phyloP scores from a whole-genome alignment of 805 yeast genomes.

The Lipomyces japonicus region DNA sequence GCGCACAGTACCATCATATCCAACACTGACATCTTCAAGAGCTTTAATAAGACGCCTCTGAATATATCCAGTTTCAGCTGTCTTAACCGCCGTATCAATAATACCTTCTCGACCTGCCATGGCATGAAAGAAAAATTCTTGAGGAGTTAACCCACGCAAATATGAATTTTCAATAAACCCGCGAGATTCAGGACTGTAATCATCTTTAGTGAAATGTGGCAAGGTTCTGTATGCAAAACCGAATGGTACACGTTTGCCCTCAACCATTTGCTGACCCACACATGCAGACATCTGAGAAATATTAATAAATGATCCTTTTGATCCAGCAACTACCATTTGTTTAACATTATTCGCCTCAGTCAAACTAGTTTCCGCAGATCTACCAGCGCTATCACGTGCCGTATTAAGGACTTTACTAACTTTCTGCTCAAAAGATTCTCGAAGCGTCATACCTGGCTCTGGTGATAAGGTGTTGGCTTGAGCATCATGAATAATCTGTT shows the following conservation, averaged over 20 bases:
- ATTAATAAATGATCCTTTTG: constrained; percentile 97
- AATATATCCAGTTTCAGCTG: constrained; percentile 98
- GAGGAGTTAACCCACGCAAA: constrained; percentile 95
- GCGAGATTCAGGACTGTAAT: constrained; percentile 95
- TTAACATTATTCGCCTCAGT: constrained; percentile 93
- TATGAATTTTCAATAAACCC: constrained; percentile 98
- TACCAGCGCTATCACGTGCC: constrained; percentile 99
- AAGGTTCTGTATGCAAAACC: constrained; percentile 95
- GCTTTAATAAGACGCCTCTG: constrained; percentile 98
- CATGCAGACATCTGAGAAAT: constrained; percentile 99
- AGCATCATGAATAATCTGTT: constrained; percentile 87
- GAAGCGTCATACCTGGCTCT: constrained; percentile 98
- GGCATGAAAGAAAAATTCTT: constrained; percentile 98
- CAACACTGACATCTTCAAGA: constrained; percentile 94
- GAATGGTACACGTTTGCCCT: constrained; percentile 98
- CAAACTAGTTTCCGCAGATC: constrained; percentile 94
- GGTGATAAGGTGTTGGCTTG: constrained; percentile 84
- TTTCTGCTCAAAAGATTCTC: constrained; percentile 97
- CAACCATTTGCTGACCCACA: constrained; percentile 99
- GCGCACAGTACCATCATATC: constrained; percentile 97
- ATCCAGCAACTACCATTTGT: constrained; percentile 99
- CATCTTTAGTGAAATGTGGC: constrained; percentile 98
- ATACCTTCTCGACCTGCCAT: constrained; percentile 99
- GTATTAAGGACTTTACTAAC: constrained; percentile 92
- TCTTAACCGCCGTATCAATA: constrained; percentile 98